These are phyloP conservation scores for Apophysomyces ossiformis DNA, from an alignment of 371 early-diverging fungal genomes.

Conservation along the genomic window DNA sequence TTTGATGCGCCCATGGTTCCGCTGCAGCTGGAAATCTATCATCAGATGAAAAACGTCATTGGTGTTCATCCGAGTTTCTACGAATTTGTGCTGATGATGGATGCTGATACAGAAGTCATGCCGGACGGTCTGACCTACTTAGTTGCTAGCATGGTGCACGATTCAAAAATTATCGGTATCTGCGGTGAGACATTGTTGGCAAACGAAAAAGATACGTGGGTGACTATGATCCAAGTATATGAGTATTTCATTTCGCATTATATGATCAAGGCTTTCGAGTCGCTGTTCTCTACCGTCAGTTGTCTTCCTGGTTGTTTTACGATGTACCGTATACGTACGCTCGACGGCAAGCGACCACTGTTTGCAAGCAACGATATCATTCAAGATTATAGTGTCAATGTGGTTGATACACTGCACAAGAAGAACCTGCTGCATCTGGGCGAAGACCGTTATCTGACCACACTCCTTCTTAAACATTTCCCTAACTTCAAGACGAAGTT, in stretches of 20 bases:
- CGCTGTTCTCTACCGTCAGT: slow-evolving; percentile 97
- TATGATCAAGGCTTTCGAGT: slow-evolving; percentile 98
- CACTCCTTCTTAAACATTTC: slow-evolving; percentile 98
- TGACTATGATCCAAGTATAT: slow-evolving; percentile 99
- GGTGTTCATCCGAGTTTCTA: slow-evolving; percentile 86
- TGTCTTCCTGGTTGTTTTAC: slow-evolving; percentile 98
- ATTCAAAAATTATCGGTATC: slow-evolving; percentile 88
- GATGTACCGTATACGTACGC: slow-evolving; percentile 89
- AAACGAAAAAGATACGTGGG: slow-evolving; percentile 90
- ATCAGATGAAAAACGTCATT: slow-evolving; percentile 91
- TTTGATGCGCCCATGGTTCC: slow-evolving; percentile 92
- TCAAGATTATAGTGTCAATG: slow-evolving; percentile 91
- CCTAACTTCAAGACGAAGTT: slow-evolving; percentile 96
- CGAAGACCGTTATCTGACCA: slow-evolving; percentile 95
- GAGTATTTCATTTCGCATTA: slow-evolving; percentile 99
- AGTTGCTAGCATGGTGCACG: slow-evolving; percentile 84
- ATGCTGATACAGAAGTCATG: slow-evolving; percentile 94
- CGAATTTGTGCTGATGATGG: slow-evolving; percentile 93
- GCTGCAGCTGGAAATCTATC: slow-evolving; percentile 91
- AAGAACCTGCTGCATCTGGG: slow-evolving; percentile 88
- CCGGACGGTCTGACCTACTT: slow-evolving; percentile 88
- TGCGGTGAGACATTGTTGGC: slow-evolving; percentile 93
- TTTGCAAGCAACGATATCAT: slow-evolving; percentile 89
- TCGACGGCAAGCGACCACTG: slow-evolving; percentile 83
- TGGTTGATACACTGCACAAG: slow-evolving; percentile 97